phyloP scores from a whole-genome alignment of 2,329 filamentous ascomycete species.

The Cadophora sp. region DNA sequence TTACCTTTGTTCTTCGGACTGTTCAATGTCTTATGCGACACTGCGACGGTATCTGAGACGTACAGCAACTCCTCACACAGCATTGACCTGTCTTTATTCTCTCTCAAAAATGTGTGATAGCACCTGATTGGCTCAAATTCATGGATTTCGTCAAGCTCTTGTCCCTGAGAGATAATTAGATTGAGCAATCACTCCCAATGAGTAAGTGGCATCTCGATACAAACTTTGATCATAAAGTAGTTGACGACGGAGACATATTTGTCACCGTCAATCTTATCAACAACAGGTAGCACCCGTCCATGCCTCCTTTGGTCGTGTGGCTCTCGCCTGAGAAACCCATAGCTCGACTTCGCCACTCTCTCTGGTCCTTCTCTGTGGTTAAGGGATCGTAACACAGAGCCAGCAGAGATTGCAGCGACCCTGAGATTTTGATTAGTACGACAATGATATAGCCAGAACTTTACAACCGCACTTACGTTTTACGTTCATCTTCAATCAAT shows the following conservation, averaged over 20 bases:
- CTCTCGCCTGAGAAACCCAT: neutral
- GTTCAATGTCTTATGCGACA: neutral
- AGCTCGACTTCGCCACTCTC: neutral
- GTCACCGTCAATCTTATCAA: neutral
- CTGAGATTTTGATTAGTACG: neutral
- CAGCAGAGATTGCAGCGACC: neutral
- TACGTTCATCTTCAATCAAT: neutral
- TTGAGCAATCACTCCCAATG: no score
- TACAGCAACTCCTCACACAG: neutral
- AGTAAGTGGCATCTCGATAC: no score
- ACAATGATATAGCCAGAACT: neutral
- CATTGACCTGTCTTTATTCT: no score
- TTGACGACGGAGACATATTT: neutral
- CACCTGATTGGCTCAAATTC: no score
- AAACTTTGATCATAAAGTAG: neutral
- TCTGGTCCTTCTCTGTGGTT: neutral
- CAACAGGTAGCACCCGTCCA: neutral
- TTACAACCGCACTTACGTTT: neutral
- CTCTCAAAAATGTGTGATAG: no score
- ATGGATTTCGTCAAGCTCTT: no score
- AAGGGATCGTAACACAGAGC: neutral
- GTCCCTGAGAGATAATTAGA: no score
- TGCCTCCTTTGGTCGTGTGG: neutral
- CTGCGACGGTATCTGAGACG: neutral
- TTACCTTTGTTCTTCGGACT: neutral